Conservation (phyloP, 2,329 filamentous ascomycete genomes). For the Cladosporium phlei region DNA sequence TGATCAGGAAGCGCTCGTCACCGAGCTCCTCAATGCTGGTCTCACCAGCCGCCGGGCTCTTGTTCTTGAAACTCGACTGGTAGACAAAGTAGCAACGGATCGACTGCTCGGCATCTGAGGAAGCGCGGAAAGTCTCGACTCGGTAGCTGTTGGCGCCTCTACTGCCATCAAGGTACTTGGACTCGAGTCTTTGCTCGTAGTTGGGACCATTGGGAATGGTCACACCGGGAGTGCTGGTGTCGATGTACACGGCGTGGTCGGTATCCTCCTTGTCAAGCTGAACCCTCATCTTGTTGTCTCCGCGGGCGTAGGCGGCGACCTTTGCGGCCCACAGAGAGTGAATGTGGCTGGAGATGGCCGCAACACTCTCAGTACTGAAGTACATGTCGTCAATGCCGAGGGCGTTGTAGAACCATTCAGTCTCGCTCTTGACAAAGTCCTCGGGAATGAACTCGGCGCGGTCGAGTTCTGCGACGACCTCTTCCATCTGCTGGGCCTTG, state of each 20-base stretch:
- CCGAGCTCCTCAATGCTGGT: constrained; percentile 87
- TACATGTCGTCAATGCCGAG: constrained; percentile 98
- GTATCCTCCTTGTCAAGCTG: constrained; percentile 89
- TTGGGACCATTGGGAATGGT: constrained; percentile 72
- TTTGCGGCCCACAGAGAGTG: constrained; percentile 96
- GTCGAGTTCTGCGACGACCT: constrained; percentile 77
- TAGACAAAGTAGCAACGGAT: constrained; percentile 98
- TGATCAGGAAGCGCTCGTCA: constrained; percentile 89
- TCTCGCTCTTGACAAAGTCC: constrained; percentile 77
- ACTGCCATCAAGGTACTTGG: constrained; percentile 86
- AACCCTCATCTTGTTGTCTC: constrained; percentile 92
- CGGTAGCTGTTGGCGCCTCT: constrained; percentile 71
- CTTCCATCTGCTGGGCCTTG: constrained; percentile 84
- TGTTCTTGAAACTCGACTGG: constrained; percentile 82
- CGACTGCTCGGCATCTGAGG: constrained; percentile 66
- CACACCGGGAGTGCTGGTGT: constrained; percentile 86
- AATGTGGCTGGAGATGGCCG: constrained; percentile 88
- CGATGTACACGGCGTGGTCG: constrained; percentile 97
- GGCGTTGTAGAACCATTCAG: constrained; percentile 95
- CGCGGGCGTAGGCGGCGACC: constrained; percentile 84
- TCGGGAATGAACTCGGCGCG: constrained; percentile 81
- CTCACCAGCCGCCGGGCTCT: constrained; percentile 68
- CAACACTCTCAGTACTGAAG: constrained; percentile 82
- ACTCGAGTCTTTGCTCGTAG: constrained; percentile 89
- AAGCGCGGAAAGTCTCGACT: constrained; percentile 94